Base-by-base conservation (phyloP, 306 rosid species). In the Lathyrus tuberosus region DNA sequence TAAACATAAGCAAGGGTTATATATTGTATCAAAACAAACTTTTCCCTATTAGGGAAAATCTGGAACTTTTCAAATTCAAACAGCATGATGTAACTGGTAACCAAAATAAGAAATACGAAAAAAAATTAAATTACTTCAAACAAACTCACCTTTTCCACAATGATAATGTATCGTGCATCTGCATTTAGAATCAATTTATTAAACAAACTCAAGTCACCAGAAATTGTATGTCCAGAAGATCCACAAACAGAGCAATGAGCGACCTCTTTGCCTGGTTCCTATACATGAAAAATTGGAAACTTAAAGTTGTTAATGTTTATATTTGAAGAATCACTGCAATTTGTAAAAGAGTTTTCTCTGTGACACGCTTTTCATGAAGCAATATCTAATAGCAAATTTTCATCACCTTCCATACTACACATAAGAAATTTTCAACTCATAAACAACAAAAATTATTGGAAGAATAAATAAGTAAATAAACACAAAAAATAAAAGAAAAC, bases 341-440 rank as follows among this genome's bases (percentile, higher is more conserved):
- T 88, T 90, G 84, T 94, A 94, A 76, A 67, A 94, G 35, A 94
- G 91, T 84, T 94, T 96, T 85, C 94, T 88, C 87, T 1, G 98
- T 87, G 69, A 90, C 97, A 49, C 84, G 83, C 84, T 88, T 90
- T 37, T 78, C 96, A 75, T 84, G 90, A 59, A 79, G 81, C 85
- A 94, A 76, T 70, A 94, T 78, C 78, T 83, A 79, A 73, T 82
- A 84, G 86, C 92, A 88, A 84, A 88, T 82, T 24, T 86, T 91
- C 98, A 90, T 88, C 76, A 85, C 82, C 87, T 94, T 94, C 98
- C 98, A 94, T 71, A 90, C 96, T 90, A 38, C 65, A 59, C 62
- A 13, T 43, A 7, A 69, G 52, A 64, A 52, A 70, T 65, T 73
- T 22, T 28, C 17, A 70, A 43, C 18, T 20, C 56, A 52, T 12